Evolutionary conservation across 2,329 filamentous ascomycete species (phyloP).

Genomic region (Diaporthe aspalathi): DNA sequence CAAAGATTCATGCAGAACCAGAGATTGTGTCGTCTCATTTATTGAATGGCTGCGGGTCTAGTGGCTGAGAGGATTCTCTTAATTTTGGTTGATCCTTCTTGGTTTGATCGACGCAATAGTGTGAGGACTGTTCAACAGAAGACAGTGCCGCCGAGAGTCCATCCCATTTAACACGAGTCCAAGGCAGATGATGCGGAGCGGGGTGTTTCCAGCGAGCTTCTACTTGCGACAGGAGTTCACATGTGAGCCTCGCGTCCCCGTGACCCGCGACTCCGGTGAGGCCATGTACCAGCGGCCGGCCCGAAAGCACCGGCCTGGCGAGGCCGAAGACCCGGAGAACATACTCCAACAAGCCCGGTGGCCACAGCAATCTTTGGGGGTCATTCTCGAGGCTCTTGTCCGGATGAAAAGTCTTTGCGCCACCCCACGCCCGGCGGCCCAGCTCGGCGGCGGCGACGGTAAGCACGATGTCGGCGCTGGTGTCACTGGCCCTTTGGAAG

Average conservation of each 20-base stretch:
- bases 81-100: too few species aligned
- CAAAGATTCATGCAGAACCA: too few species aligned
- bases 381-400: not conserved
- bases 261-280: not conserved
- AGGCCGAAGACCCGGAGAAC: not conserved
- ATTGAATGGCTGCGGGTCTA: too few species aligned
- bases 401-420: rapidly evolving
- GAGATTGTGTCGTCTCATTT: too few species aligned
- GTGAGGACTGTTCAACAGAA: too few species aligned
- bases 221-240: not conserved
- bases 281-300: not conserved
- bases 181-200: not conserved
- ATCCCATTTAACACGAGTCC: not conserved
- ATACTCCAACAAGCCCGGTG: not conserved
- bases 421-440: not conserved
- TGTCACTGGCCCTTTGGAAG: not conserved
- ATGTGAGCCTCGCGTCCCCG: not conserved
- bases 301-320: not conserved
- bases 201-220: not conserved
- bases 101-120: too few species aligned
- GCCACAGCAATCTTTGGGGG: not conserved
- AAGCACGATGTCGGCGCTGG: not conserved
- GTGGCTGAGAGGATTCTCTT: too few species aligned
- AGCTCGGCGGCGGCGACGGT: not conserved
- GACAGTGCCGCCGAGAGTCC: not conserved